Conservation (phyloP, 1,284 basidiomycete species). For the Schizophyllum commune region DNA sequence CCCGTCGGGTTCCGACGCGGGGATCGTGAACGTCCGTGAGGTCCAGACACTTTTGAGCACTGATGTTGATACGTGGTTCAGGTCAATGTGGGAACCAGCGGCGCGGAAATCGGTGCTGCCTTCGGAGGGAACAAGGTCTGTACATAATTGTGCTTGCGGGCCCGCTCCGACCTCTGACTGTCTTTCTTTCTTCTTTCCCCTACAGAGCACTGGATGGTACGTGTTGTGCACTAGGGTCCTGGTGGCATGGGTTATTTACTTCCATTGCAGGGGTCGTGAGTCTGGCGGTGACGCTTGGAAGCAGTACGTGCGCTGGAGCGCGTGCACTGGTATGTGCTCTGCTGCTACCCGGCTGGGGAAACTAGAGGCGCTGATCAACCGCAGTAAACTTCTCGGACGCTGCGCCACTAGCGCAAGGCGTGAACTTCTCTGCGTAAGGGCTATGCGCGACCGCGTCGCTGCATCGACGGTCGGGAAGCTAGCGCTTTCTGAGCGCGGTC, state of each 20-base stretch:
- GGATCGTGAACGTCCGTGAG: slow-evolving; percentile 70
- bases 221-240: slow-evolving; percentile 19
- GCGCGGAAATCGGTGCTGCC: slow-evolving; percentile 82
- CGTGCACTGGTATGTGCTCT: slow-evolving; percentile 59
- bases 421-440: slow-evolving; percentile 58
- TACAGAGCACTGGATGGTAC: slow-evolving; percentile 75
- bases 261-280: slow-evolving; percentile 77
- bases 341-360: not conserved
- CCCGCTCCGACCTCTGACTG: slow-evolving; percentile 1
- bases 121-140: slow-evolving; percentile 91
- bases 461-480: slow-evolving; percentile 1
- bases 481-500: no score
- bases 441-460: not conserved
- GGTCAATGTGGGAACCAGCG: slow-evolving; percentile 90
- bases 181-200: slow-evolving; percentile 4
- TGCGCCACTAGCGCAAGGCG: slow-evolving; percentile 88
- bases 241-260: slow-evolving; percentile 8
- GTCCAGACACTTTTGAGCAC: slow-evolving; percentile 6
- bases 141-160: slow-evolving; percentile 9
- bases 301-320: slow-evolving; percentile 84
- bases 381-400: slow-evolving; percentile 84
- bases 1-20: slow-evolving; percentile 79
- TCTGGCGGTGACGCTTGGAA: slow-evolving; percentile 97
- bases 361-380: not conserved
- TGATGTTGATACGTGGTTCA: slow-evolving; percentile 20